Percentiles rank a stretch among this genome's conserved stretches.
Evolutionary conservation across 371 early-diverging fungal species (phyloP).

Genomic region (Actinomortierella wolfii): DNA sequence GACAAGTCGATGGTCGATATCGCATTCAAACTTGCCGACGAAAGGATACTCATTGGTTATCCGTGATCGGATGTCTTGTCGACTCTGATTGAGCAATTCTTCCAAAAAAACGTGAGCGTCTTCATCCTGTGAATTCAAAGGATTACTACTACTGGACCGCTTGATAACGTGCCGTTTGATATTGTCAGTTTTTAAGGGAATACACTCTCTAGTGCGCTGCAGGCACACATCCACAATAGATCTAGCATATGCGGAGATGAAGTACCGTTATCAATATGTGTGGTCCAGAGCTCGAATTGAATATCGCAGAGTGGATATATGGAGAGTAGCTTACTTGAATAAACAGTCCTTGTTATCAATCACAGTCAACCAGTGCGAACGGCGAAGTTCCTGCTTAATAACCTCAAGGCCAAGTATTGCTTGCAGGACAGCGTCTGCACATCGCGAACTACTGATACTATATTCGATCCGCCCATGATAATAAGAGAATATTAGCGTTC

Average conservation of each 20-base stretch:
- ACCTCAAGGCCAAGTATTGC: conserved; percentile 20
- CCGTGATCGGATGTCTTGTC: conserved; percentile 14
- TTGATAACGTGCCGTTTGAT: too few species aligned
- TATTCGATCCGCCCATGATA: too few species aligned
- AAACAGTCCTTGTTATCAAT: conserved; percentile 6
- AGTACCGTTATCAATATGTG: too few species aligned
- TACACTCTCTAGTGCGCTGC: too few species aligned
- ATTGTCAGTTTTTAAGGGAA: too few species aligned
- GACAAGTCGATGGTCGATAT: conserved; percentile 14
- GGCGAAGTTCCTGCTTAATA: conserved; percentile 11
- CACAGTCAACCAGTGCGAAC: conserved; percentile 11
- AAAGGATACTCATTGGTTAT: conserved; percentile 11
- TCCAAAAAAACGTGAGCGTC: conserved; percentile 35
- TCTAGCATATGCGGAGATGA: too few species aligned
- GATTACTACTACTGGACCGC: too few species aligned
- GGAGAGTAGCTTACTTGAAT: conserved; percentile 16
- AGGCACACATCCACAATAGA: too few species aligned
- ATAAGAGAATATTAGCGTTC: too few species aligned
- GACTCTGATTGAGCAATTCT: conserved; percentile 25
- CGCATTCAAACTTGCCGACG: conserved; percentile 19
- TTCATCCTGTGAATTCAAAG: conserved; percentile 5
- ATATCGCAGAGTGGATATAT: too few species aligned
- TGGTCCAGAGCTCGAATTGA: too few species aligned
- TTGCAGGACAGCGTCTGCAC: conserved; percentile 21
- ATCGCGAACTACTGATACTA: conserved; percentile 10